Evolutionary conservation across 768 basidiomycete species (phyloP).

Genomic region (Mycena galopus): DNA sequence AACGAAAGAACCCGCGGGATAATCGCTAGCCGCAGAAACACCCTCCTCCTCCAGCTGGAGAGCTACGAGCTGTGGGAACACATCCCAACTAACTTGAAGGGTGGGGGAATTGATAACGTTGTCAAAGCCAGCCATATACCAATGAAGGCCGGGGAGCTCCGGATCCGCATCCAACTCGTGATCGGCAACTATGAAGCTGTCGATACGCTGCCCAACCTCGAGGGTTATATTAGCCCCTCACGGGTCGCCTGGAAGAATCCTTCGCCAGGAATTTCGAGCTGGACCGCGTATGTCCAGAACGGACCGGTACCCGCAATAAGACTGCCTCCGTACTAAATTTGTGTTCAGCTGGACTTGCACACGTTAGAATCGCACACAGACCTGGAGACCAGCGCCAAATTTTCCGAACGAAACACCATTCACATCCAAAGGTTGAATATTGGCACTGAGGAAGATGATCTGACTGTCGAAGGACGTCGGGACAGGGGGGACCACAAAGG

Average conservation of each 20-base stretch:
- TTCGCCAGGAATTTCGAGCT: neutral
- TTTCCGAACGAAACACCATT: constrained; percentile 19
- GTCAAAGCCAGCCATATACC: constrained; percentile 10
- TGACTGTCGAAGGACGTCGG: constrained; percentile 9
- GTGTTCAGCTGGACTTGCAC: neutral
- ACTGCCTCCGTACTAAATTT: constrained; percentile 23
- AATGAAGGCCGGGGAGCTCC: constrained; percentile 10
- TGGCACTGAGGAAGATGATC: constrained; percentile 16
- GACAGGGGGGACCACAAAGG: no score
- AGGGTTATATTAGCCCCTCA: no score
- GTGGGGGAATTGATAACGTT: constrained; percentile 8
- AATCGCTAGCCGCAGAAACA: constrained; percentile 21
- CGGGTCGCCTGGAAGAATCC: constrained; percentile 9
- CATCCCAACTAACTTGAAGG: constrained; percentile 15
- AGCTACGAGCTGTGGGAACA: constrained; percentile 7
- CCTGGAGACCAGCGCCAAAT: constrained; percentile 19
- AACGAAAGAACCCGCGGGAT: neutral
- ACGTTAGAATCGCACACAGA: neutral
- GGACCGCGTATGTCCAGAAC: constrained; percentile 14
- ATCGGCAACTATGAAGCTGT: no score
- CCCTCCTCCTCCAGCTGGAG: constrained; percentile 24
- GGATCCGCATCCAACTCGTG: neutral
- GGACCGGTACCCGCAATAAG: neutral
- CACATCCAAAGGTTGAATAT: neutral
- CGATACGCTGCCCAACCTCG: no score